Evolutionary conservation across 2,329 filamentous ascomycete genomes (phyloP), one percentile per base, ranked within the genome.

Genomic region (Phialocephala sp.): DNA sequence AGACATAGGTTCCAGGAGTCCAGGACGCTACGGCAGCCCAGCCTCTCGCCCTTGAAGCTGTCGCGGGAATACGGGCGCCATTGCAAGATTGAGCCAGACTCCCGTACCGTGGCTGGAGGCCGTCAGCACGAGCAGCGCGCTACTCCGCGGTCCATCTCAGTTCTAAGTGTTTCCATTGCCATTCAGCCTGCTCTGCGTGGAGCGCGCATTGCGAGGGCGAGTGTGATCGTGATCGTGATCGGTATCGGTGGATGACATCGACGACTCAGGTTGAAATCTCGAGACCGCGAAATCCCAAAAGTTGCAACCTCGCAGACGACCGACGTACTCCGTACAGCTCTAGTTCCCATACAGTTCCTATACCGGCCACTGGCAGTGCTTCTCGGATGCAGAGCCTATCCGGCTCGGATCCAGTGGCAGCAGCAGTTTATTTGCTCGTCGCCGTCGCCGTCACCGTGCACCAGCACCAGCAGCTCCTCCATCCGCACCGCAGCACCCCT

Each of bases 361-460:
- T 36, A 60, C 58, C 41, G 58, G 61, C 58, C 65, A 63, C 36
- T 66, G 60, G 61, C 39, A 66, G 63, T 56, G 55, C 37, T 14
- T 41, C 59, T 66, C 65, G 65, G 65, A 45, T 66, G 59, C 54
- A 37, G 52, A 62, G 64, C 65, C 65, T 66, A 66, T 66, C 65
- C 59, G 27, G 45, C 27, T 47, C 35, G 50, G 36, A 39, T 32
- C 37, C 60, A 62, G 60, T 22, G 37, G 15, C 50, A 50, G 18
- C 50, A 54, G 24, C 50, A 54, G 27, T 54, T 52, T 14, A 35
- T 54, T 54, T 54, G 27, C 27, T 4, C 24, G 50, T 54, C 27
- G 12, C 43, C 18, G 27, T 47, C 43, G 22, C 22, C 50, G 45
- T 50, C 45, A 50, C 50, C 50, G 50, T 35, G 50, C 50, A 27